These are phyloP conservation scores for Lotmaria passim DNA, from an alignment of 208 protist species.

Conservation along the genomic window DNA sequence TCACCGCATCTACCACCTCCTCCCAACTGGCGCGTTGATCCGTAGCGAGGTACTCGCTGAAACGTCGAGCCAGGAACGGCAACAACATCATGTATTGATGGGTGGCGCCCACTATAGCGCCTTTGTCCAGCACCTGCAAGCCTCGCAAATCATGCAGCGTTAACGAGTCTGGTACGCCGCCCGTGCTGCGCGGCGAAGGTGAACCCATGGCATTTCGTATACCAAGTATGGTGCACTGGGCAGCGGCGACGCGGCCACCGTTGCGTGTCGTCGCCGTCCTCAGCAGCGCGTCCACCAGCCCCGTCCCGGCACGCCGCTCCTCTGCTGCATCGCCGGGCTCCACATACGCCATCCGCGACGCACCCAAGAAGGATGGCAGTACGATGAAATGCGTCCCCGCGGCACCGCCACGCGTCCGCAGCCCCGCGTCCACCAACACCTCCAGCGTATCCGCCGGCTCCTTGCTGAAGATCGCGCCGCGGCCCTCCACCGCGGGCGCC, in stretches of 20 bases:
- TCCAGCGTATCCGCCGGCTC: constrained; percentile 7
- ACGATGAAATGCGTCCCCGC: constrained; percentile 25
- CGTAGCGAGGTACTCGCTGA: constrained; percentile 23
- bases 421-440: constrained; percentile 23
- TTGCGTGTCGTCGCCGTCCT: constrained; percentile 28
- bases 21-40: constrained; percentile 36
- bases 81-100: constrained; percentile 12
- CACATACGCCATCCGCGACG: constrained; percentile 17
- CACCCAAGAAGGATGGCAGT: constrained; percentile 18
- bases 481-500: background rate
- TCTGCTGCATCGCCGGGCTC: constrained; percentile 17
- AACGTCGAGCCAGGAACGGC: constrained; percentile 30
- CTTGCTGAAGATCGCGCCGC: background rate
- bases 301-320: constrained; percentile 10
- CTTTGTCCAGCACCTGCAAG: constrained; percentile 28
- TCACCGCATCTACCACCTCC: constrained; percentile 31
- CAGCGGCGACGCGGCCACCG: constrained; percentile 41
- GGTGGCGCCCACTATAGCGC: constrained; percentile 8
- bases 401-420: constrained; percentile 16
- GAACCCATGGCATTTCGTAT: background rate
- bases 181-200: background rate
- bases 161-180: background rate
- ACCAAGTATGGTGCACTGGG: constrained; percentile 37
- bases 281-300: constrained; percentile 33
- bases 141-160: background rate